Percentiles rank a stretch among this genome's conserved stretches.
These are phyloP conservation scores for Penicillium sp. DNA, from an alignment of 2,329 filamentous ascomycete species.

Conservation along the genomic window DNA sequence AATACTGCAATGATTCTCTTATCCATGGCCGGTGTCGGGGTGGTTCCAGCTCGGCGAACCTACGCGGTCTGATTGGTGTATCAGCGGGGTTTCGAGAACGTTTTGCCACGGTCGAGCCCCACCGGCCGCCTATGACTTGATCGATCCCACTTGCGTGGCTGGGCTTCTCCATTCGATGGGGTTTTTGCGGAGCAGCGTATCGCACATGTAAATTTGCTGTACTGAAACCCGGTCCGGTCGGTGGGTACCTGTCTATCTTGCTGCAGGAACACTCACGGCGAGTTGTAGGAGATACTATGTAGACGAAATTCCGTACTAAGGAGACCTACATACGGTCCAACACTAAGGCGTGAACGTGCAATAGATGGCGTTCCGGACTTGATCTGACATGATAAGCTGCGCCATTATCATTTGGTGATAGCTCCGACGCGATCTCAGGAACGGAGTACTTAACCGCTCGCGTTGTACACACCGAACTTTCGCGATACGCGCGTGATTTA, in stretches of 20 bases:
- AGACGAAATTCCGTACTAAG: too few species aligned
- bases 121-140: constrained; percentile 14
- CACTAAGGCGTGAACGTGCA: background rate
- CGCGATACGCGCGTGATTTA: constrained; percentile 9
- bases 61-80: constrained; percentile 12
- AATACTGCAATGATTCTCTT: constrained; percentile 12
- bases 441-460: constrained; percentile 12
- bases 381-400: constrained; percentile 13
- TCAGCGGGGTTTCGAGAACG: constrained; percentile 29
- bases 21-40: constrained; percentile 31
- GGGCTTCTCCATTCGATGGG: constrained; percentile 18
- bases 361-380: background rate
- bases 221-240: background rate
- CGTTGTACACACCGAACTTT: constrained; percentile 4
- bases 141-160: constrained; percentile 17
- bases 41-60: constrained; percentile 6
- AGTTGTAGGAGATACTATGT: background rate
- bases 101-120: constrained; percentile 37
- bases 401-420: constrained; percentile 6
- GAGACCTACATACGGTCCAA: too few species aligned
- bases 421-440: constrained; percentile 7
- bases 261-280: constrained; percentile 3
- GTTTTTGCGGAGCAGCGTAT: constrained; percentile 13
- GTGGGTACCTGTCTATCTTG: constrained; percentile 7
- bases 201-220: constrained; percentile 1